Evolutionary conservation across 139 green algal genomes (phyloP), one percentile per base, ranked within the genome.

Genomic region (Zygnema cylindricum): DNA sequence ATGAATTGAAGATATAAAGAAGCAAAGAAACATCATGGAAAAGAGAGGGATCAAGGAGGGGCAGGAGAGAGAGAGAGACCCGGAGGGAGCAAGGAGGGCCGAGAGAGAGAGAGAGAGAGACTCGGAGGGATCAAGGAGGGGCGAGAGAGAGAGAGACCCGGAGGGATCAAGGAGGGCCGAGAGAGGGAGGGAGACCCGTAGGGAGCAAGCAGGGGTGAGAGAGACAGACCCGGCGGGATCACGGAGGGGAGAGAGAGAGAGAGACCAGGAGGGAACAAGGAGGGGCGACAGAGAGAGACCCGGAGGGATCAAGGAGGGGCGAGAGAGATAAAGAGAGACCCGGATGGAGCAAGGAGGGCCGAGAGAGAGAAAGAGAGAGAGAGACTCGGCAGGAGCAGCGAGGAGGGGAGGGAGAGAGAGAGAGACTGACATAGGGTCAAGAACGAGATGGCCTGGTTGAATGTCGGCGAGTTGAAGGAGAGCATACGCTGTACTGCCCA

Each of bases 401-500:
- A 30, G 57, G 30, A 35, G 57, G 30, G 30, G 57, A 73, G 57
- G 57, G 57, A 73, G 57, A 30, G 57, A 25, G 57, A 30, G 30
- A 43, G 71, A 41, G 16, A 43, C 71, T 79, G 11, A 79, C 71
- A 79, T 79, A 23, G 71, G 71, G 71, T 79, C 71, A 11, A 79
- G 71, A 3, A 79, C 38, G 3, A 16, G 7, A 16, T 79, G 71
- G 71, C 71, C 71, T 11, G 3, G 7, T 23, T 16, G 36, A 43
- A 79, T 43, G 38, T 41, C 71, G 7, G 71, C 71, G 36, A 79
- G 71, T 11, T 79, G 71, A 43, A 79, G 71, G 36, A 79, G 71
- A 79, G 71, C 71, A 79, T 79, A 79, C 71, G 71, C 71, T 23
- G 71, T 79, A 16, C 71, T 79, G 71, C 71, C 71, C 36, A 7